Evolutionary conservation across 441 rosid species (phyloP), one percentile per base, ranked within the genome.

Genomic region (Populus tomentosa): DNA sequence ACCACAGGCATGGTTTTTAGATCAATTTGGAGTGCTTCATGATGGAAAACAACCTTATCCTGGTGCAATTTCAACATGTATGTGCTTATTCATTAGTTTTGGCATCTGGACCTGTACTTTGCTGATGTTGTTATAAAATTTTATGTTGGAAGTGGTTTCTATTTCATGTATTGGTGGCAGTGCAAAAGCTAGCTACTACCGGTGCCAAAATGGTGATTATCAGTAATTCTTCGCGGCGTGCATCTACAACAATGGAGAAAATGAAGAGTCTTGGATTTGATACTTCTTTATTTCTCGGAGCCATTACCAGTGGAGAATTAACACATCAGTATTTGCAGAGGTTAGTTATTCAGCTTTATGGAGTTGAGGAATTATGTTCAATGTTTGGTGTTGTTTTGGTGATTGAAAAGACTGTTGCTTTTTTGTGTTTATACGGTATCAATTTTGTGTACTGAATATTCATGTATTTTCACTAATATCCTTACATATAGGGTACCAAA

Each of bases 1-100:
- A 6, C 64, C 10, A 33, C 87, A 95, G 99, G 97, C 91, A 35
- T 95, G 98, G 99, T 86, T 95, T 66, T 85, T 93, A 79, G 98
- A 93, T 88, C 99, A 95, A 74, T 95, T 89, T 75, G 98, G 98
- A 76, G 98, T 95, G n/a, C 98, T 95, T 82, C 99, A 93, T 79
- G 97, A 95, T 78, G 98, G 97, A 56, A 93, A 90, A 74, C 86
- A 88, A 67, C 97, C 99, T 59, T 95, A 93, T 80, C 96, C 98
- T 0, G 97, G 96, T n/a, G 98, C 98, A 2, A 90, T 92, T 79
- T 87, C 94, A 16, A 86, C 97, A 13, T 84, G 97, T 95, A 91
- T 67, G 96, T 86, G 79, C 73, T 76, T 77, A 56, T 83, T 56
- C 76, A 42, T 76, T 72, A 69, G 71, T 81, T 86, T 83, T 80